phyloP scores from a whole-genome alignment of 495 filamentous ascomycete genomes.

The Pyronema omphalodes region DNA sequence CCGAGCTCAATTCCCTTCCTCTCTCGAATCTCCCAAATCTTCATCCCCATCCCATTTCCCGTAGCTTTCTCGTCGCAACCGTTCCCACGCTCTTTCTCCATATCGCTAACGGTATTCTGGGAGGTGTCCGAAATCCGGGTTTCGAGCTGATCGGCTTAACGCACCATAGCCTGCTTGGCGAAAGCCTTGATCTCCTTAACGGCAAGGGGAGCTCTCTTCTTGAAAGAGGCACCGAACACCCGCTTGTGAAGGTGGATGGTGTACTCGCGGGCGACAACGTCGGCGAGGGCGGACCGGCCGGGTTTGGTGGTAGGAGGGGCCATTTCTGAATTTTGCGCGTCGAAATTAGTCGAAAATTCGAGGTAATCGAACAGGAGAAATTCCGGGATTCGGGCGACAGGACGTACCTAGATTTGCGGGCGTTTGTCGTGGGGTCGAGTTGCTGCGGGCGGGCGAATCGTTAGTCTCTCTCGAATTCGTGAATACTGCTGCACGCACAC shows the following conservation, averaged over 20 bases:
- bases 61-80: not conserved
- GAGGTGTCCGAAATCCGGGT: not conserved
- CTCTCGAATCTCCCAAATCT: not conserved
- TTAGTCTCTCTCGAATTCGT: slow-evolving; percentile 4
- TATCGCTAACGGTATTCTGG: no score
- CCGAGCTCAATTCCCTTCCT: slow-evolving; percentile 1
- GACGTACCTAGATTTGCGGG: slow-evolving; percentile 4
- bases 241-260: slow-evolving; percentile 99
- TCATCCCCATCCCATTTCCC: not conserved
- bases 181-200: slow-evolving; percentile 99
- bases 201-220: slow-evolving; percentile 94
- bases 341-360: slow-evolving; percentile 3
- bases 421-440: slow-evolving; percentile 4
- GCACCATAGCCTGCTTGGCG: slow-evolving; percentile 85
- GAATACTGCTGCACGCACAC: not conserved
- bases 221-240: slow-evolving; percentile 94
- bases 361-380: not conserved
- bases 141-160: slow-evolving; percentile 18
- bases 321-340: slow-evolving; percentile 39
- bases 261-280: slow-evolving; percentile 98
- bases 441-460: slow-evolving; percentile 6
- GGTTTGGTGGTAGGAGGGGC: slow-evolving; percentile 52
- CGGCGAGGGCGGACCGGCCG: slow-evolving; percentile 79
- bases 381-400: not conserved
- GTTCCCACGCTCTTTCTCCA: no score